Evolutionary conservation across 75 land plant species (phyloP), one percentile per base, ranked within the genome.

Genomic region (Pinus taeda): DNA sequence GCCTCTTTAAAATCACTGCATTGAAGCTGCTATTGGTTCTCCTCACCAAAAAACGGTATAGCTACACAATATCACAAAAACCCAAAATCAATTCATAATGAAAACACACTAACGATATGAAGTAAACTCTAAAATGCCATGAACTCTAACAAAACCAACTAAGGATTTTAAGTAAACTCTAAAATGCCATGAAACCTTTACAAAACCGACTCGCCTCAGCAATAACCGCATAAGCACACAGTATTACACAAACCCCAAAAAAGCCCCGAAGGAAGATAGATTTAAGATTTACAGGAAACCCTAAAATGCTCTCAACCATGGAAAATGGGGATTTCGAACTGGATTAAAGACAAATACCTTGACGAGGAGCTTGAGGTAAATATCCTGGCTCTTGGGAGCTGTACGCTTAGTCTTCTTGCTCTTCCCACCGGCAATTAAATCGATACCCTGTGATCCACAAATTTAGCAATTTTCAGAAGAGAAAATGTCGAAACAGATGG

Each of bases 361-460:
- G 57, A 91, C 93, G 73, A 91, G 93, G 66, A 91, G 92, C 87
- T 91, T 91, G 72, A 91, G 85, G 81, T 91, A 89, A 36, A 91
- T 84, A 82, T 89, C 88, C 73, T 89, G 81, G 57, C 90, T 90
- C 81, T 90, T 91, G 6, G 93, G 93, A 13, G 93, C 92, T 2
- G 87, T 87, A 1, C 93, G 82, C 79, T 78, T 85, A 21, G 92
- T 80, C 80, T 92, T 92, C 85, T 92, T 92, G 86, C 79, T 83
- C 80, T 89, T 89, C 8, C 94, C 94, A 59, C 94, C 93, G 33
- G 92, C 92, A 33, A 79, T 71, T 64, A 92, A 78, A 79, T 92
- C 93, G 80, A 92, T 90, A 78, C 94, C 94, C 90, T 90, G 75
- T 9, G 12, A 49, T 9, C 55, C 11, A 49, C 55, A 49, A 49